Conservation (phyloP, 176 grass and related monocot species). For the barley (Hordeum vulgare) region MorexV3_pseudomolecules_assembly NC_058523.1:531884467-531884966, state of each 20-base stretch:
- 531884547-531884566: slow-evolving; percentile 12
- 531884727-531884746: too few relatives aligned
- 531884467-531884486: slow-evolving; percentile 6
- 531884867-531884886: too few relatives aligned
- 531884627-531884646: neutral
- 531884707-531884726: neutral
- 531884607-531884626: slow-evolving; percentile 34
- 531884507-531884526: slow-evolving; percentile 26
- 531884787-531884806: too few relatives aligned
- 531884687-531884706: neutral
- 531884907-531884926: too few relatives aligned
- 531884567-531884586: slow-evolving; percentile 92
- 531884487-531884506: neutral
- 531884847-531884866: too few relatives aligned
- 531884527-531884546: slow-evolving; percentile 47
- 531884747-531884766: too few relatives aligned
- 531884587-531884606: slow-evolving; percentile 84
- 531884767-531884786: too few relatives aligned
- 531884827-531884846: too few relatives aligned
- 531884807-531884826: too few relatives aligned
- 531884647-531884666: neutral
- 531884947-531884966: neutral
- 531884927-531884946: neutral
- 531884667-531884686: neutral
- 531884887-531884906: too few relatives aligned